Base-by-base conservation (phyloP, 1,284 basidiomycete species). In the Trametes pubescens region DNA sequence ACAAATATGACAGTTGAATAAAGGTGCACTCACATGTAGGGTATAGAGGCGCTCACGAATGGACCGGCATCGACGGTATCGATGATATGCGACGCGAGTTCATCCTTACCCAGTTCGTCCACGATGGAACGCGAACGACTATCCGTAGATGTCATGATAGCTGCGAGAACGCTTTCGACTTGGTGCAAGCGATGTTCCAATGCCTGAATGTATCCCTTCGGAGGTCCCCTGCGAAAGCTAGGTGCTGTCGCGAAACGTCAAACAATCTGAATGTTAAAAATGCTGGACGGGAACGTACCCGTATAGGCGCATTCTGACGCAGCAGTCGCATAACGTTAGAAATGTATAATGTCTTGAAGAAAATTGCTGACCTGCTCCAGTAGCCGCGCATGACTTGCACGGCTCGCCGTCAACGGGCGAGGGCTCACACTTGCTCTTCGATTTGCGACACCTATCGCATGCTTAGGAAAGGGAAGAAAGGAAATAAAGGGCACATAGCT, bases 121-220 rank as follows among this genome's bases (percentile, higher is more conserved):
- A 95, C 80, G 53, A 95, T 76, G 37, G 81, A 81, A 70, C 87
- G 86, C 0, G 93, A 89, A 61, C 90, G 81, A 9, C 85, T 79
- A 22, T 72, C 71, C 13, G 62, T 47, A 56, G 90, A 93, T 65
- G 90, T 85, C 60, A 95, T 81, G 51, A 95, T 84, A 16, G 90
- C 87, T n/a, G 92, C 94, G 2, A 95, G 81, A 14, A 95, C 77
- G 13, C 93, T 91, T 77, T 95, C 94, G 71, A 95, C 92, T 73
- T 94, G 91, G 72, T 95, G 94, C 83, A 94, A 89, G 64, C 93
- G 80, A 62, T 92, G 91, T 76, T 95, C 93, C 62, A 96, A 91
- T 37, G 93, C 93, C 74, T 93, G 90, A 60, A 95, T 94, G 74
- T 95, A 96, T 29, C 94, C 94, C 74, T 93, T 94, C 7, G 93